Conservation (phyloP, 495 filamentous ascomycete species). For the Lindgomyces ingoldianus region DNA sequence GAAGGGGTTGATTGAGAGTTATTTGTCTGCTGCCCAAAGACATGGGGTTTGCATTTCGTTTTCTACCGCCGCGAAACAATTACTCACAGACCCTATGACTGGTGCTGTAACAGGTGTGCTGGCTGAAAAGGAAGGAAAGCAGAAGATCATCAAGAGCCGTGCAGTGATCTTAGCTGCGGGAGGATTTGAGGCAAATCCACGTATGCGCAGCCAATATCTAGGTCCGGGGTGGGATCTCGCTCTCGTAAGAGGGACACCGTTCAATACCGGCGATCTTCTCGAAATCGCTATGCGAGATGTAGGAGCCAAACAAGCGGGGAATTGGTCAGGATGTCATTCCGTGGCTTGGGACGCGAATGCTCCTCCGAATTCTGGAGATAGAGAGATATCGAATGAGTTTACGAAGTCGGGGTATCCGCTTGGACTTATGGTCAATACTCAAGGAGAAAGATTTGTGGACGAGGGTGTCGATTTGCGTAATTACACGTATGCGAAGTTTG, state of each 20-base stretch:
- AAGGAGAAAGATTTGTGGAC: conserved; percentile 63
- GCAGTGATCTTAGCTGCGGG: conserved; percentile 59
- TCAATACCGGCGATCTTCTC: conserved; percentile 60
- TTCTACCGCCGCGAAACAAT: conserved; percentile 47
- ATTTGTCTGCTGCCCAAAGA: conserved; percentile 47
- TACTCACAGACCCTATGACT: conserved; percentile 46
- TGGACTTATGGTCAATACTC: conserved; percentile 60
- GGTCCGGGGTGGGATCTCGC: conserved; percentile 64
- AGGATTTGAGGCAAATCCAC: conserved; percentile 61
- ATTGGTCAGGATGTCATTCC: conserved; percentile 64
- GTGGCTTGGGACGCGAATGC: conserved; percentile 65
- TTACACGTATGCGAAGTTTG: conserved; percentile 66
- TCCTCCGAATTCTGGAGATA: conserved; percentile 52
- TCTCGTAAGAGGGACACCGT: conserved; percentile 60
- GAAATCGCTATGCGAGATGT: conserved; percentile 53
- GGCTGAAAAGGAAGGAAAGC: conserved; percentile 40
- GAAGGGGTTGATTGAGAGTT: conserved; percentile 56
- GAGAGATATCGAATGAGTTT: conserved; percentile 60
- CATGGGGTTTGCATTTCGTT: conserved; percentile 51
- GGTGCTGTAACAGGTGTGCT: conserved; percentile 47
- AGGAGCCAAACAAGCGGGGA: conserved; percentile 52
- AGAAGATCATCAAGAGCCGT: conserved; percentile 42
- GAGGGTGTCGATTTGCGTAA: conserved; percentile 64
- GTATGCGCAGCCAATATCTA: conserved; percentile 57
- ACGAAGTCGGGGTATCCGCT: conserved; percentile 69